Conservation (phyloP, 2,329 filamentous ascomycete species). For the Colletotrichum lentis region DNA sequence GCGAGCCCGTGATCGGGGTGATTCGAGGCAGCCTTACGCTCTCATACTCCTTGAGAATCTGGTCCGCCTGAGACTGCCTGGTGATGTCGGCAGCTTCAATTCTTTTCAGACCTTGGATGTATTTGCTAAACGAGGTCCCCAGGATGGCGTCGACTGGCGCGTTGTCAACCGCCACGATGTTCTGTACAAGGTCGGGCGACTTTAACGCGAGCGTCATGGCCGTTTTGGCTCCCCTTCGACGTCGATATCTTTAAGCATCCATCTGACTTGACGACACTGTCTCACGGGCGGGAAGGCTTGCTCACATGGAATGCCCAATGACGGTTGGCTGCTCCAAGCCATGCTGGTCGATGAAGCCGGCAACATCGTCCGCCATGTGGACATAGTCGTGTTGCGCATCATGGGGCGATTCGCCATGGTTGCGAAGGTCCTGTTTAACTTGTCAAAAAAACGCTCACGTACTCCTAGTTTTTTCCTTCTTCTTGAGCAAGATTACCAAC, state of each 20-base stretch:
- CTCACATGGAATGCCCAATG: slow-evolving; percentile 93
- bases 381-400: slow-evolving; percentile 77
- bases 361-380: slow-evolving; percentile 83
- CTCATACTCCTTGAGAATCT: slow-evolving; percentile 79
- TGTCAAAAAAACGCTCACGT: slow-evolving; percentile 36
- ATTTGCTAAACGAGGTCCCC: slow-evolving; percentile 77
- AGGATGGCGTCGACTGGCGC: slow-evolving; percentile 84
- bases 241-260: not conserved
- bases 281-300: not conserved
- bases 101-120: slow-evolving; percentile 83
- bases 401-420: slow-evolving; percentile 92
- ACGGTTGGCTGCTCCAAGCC: slow-evolving; percentile 74
- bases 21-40: slow-evolving; percentile 55
- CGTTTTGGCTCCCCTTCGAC: slow-evolving; percentile 81
- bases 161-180: slow-evolving; percentile 88
- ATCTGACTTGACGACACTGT: not conserved
- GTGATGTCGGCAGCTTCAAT: slow-evolving; percentile 75
- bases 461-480: not conserved
- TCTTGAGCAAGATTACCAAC: slow-evolving; percentile 62
- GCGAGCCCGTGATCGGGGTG: too few relatives aligned
- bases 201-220: slow-evolving; percentile 86
- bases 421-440: slow-evolving; percentile 76
- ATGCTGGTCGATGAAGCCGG: slow-evolving; percentile 78
- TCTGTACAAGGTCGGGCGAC: slow-evolving; percentile 70
- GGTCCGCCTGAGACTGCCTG: slow-evolving; percentile 79